Evolutionary conservation across 164 flowering plant genomes (phyloP).

Genomic region (Akebia trifoliata): DNA sequence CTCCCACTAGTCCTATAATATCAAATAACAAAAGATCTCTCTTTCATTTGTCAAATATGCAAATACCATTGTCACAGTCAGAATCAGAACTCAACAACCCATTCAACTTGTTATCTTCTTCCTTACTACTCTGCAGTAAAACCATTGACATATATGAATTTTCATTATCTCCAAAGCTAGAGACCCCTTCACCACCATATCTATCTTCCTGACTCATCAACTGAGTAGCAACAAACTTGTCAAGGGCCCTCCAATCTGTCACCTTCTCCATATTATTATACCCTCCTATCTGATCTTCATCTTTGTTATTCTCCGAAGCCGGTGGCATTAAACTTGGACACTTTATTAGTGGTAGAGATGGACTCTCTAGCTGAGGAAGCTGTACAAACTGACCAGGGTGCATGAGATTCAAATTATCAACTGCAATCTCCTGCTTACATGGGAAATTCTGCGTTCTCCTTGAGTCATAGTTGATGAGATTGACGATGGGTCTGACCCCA

Average conservation of each 20-base stretch:
- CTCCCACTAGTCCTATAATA: too few relatives aligned
- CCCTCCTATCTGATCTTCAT: constrained; percentile 16
- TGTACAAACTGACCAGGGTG: constrained; percentile 39
- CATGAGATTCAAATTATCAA: constrained; percentile 32
- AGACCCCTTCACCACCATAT: constrained; percentile 24
- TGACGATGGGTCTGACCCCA: constrained; percentile 42
- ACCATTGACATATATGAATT: background rate
- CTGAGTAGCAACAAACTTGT: constrained; percentile 92
- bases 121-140: too few relatives aligned
- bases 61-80: too few relatives aligned
- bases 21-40: too few relatives aligned
- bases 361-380: constrained; percentile 90
- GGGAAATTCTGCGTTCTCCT: constrained; percentile 29
- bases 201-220: constrained; percentile 71
- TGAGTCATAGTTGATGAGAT: constrained; percentile 42
- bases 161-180: constrained; percentile 22
- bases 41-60: too few relatives aligned
- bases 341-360: constrained; percentile 57
- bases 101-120: too few relatives aligned
- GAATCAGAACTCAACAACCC: too few relatives aligned
- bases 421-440: constrained; percentile 67
- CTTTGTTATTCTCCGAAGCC: constrained; percentile 29
- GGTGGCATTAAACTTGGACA: constrained; percentile 45
- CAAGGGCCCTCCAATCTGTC: constrained; percentile 89
- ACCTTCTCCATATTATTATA: constrained; percentile 35